Evolutionary conservation across 495 filamentous ascomycete genomes (phyloP).

Genomic region (Xylaria palmicola): DNA sequence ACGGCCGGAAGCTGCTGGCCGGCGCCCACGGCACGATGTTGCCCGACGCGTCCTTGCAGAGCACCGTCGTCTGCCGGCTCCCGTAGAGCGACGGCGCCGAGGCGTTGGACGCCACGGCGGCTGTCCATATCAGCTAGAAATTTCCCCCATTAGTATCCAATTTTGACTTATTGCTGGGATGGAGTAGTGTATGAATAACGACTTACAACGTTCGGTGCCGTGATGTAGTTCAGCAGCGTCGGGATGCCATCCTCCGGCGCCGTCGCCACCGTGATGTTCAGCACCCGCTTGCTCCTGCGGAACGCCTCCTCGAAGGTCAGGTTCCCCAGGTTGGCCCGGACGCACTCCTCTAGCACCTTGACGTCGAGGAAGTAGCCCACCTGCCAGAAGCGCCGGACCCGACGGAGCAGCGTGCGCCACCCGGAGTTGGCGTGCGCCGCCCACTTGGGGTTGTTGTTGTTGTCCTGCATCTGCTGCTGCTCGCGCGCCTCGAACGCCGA

Average conservation of each 20-base stretch:
- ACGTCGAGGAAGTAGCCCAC: slow-evolving; percentile 86
- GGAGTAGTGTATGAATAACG: background rate
- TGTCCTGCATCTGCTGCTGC: slow-evolving; percentile 18
- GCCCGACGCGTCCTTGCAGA: slow-evolving; percentile 80
- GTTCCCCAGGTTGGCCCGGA: slow-evolving; percentile 81
- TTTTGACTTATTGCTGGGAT: background rate
- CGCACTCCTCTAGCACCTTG: slow-evolving; percentile 78
- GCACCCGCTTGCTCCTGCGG: slow-evolving; percentile 75
- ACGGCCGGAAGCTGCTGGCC: slow-evolving; percentile 66
- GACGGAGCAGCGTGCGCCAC: slow-evolving; percentile 58
- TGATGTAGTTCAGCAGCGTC: slow-evolving; percentile 87
- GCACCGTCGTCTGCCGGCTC: slow-evolving; percentile 60
- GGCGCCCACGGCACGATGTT: slow-evolving; percentile 77
- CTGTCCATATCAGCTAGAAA: slow-evolving; percentile 80
- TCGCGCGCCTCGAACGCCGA: slow-evolving; percentile 65
- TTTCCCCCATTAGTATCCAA: slow-evolving; percentile 11
- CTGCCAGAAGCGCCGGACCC: slow-evolving; percentile 61
- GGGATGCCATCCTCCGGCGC: slow-evolving; percentile 73
- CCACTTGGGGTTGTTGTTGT: slow-evolving; percentile 8
- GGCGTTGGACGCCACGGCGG: slow-evolving; percentile 87
- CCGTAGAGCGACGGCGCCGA: slow-evolving; percentile 65
- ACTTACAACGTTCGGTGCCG: slow-evolving; percentile 89
- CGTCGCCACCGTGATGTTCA: slow-evolving; percentile 89
- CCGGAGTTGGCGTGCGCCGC: slow-evolving; percentile 38
- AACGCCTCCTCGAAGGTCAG: slow-evolving; percentile 95